phyloP scores from a whole-genome alignment of 2,329 filamentous ascomycete genomes.

The Aspergillus ochraceoroseus region DNA sequence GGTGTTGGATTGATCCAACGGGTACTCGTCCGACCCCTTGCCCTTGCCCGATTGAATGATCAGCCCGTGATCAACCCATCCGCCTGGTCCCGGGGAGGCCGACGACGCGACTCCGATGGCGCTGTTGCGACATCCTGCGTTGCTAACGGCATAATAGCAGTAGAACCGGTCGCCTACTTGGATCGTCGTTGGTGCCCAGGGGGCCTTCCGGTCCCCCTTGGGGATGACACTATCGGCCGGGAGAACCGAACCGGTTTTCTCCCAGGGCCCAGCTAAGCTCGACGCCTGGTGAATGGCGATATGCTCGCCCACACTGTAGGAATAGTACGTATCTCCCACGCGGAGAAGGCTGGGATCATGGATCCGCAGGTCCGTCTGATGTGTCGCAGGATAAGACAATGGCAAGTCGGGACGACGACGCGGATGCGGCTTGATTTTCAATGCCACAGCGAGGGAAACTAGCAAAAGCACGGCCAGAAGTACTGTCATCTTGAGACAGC shows the following conservation, averaged over 20 bases:
- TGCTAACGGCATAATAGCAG: conserved; percentile 60
- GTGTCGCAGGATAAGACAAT: conserved; percentile 7
- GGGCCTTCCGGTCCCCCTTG: conserved; percentile 31
- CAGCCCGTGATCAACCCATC: conserved; percentile 37
- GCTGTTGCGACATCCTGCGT: conserved; percentile 57
- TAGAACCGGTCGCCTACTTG: conserved; percentile 56
- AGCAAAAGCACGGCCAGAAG: conserved; percentile 4
- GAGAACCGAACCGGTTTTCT: conserved; percentile 28
- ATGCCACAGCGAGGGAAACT: conserved; percentile 1
- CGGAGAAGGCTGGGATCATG: conserved; percentile 35
- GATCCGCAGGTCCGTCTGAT: conserved; percentile 22
- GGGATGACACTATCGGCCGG: conserved; percentile 30
- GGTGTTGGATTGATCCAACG: conserved; percentile 51
- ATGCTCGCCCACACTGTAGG: conserved; percentile 33
- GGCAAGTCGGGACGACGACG: neutral
- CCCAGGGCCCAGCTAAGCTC: conserved; percentile 31
- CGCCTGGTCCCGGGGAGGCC: conserved; percentile 32
- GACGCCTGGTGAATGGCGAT: conserved; percentile 31
- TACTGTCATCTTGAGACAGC: conserved; percentile 12
- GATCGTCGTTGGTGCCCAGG: conserved; percentile 58
- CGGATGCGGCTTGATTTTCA: conserved; percentile 1
- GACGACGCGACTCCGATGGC: conserved; percentile 58
- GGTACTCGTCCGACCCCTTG: conserved; percentile 22
- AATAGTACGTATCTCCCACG: conserved; percentile 27
- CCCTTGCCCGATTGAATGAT: conserved; percentile 35